A percentile compares a stretch with the other conserved stretches of the same genome.
These are phyloP conservation scores for Aspergillus chevalieri DNA, from an alignment of 2,329 filamentous ascomycete species.

Conservation along the genomic window DNA sequence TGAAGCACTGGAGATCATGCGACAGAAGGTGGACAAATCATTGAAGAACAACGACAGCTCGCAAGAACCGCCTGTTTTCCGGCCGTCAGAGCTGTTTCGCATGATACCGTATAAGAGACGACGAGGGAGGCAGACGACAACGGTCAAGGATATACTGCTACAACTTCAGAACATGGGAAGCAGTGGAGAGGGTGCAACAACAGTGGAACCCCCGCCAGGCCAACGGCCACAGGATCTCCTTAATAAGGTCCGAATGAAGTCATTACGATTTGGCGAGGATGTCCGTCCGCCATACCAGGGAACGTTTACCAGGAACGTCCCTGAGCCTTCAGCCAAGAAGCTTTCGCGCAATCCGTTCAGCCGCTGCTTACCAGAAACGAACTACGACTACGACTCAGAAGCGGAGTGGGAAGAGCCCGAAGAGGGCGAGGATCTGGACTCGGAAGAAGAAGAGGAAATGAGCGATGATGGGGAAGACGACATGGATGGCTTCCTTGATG, in stretches of 20 bases:
- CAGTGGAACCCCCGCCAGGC: slow-evolving; percentile 17
- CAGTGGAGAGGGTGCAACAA: slow-evolving; percentile 23
- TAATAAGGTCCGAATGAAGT: slow-evolving; percentile 49
- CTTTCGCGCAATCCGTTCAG: slow-evolving; percentile 51
- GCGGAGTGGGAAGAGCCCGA: slow-evolving; percentile 62
- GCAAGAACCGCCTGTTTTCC: slow-evolving; percentile 16
- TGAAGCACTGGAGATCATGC: slow-evolving; percentile 50
- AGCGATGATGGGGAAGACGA: slow-evolving; percentile 68
- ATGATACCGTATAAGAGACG: slow-evolving; percentile 34
- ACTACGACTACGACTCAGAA: slow-evolving; percentile 64
- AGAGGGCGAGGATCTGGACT: slow-evolving; percentile 64
- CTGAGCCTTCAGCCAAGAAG: slow-evolving; percentile 35
- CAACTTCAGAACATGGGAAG: slow-evolving; percentile 43
- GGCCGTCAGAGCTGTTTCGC: slow-evolving; percentile 31
- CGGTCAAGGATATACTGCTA: slow-evolving; percentile 58
- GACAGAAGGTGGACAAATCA: slow-evolving; percentile 43
- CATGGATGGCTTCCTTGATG: slow-evolving; percentile 84
- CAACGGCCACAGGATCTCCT: slow-evolving; percentile 37
- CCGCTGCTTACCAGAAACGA: slow-evolving; percentile 47
- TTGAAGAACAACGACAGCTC: slow-evolving; percentile 15
- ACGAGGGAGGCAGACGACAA: slow-evolving; percentile 24
- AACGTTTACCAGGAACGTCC: slow-evolving; percentile 50
- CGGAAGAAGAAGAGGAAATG: slow-evolving; percentile 58
- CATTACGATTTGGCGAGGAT: slow-evolving; percentile 56
- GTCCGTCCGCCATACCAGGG: slow-evolving; percentile 59